phyloP scores from a whole-genome alignment of 192 early-diverging fungal species.

The Geranomyces variabilis region DNA sequence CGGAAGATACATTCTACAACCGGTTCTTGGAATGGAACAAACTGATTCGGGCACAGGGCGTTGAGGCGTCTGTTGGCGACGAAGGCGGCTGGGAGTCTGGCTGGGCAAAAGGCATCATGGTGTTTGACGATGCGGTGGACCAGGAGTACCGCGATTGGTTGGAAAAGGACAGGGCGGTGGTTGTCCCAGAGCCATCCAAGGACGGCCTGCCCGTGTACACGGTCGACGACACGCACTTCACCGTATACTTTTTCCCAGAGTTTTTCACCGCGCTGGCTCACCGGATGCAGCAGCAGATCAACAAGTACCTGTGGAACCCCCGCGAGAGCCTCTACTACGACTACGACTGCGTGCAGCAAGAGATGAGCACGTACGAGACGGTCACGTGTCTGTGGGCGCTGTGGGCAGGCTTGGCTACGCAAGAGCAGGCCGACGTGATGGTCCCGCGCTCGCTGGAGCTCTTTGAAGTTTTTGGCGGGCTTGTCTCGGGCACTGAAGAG shows the following conservation, averaged over 20 bases:
- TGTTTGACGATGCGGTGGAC: conserved; percentile 45
- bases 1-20: conserved; percentile 39
- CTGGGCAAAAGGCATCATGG: conserved; percentile 57
- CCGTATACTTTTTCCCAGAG: conserved; percentile 41
- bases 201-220: conserved; percentile 9
- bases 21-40: conserved; percentile 44
- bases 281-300: conserved; percentile 64
- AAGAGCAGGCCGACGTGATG: conserved; percentile 76
- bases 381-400: conserved; percentile 89
- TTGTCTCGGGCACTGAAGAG: conserved; percentile 90
- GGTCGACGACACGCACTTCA: conserved; percentile 36
- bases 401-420: conserved; percentile 84
- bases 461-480: conserved; percentile 90
- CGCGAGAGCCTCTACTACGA: conserved; percentile 82
- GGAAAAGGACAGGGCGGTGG: background rate
- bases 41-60: conserved; percentile 35
- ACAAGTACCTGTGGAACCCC: conserved; percentile 86
- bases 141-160: conserved; percentile 31
- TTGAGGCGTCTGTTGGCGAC: conserved; percentile 41
- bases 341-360: conserved; percentile 74
- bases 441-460: conserved; percentile 66
- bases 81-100: conserved; percentile 50
- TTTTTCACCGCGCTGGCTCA: conserved; percentile 60
- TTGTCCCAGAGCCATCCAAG: background rate
- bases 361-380: conserved; percentile 80